Evolutionary conservation across 148 eudicot genomes (phyloP), one percentile per base, ranked within the genome.

Genomic region (Camellia japonica): DNA sequence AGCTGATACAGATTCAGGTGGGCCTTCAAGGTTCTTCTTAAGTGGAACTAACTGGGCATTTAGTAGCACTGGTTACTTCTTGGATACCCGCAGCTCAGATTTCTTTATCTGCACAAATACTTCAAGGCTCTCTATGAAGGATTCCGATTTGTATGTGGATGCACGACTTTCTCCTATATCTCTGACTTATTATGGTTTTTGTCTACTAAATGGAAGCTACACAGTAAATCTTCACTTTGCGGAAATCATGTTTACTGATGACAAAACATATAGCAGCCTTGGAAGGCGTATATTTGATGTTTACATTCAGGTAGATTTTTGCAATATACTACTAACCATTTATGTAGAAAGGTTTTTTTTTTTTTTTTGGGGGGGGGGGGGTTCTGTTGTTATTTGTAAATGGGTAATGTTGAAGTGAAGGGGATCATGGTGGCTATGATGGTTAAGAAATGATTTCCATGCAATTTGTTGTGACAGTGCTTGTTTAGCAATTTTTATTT

Each of bases 281-380:
- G 88, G 88, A 58, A 83, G 82, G 69, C 87, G 87, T 43, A 41
- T 87, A 54, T 87, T 87, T 82, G 84, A 87, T 70, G 76, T 87
- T n/a, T 80, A 84, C 49, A 78, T 87, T 58, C 89, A 87, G 85
- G 87, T 87, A 16, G 20, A 47, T 75, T 19, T n/a, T 73, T 62
- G 19, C 68, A 64, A 20, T 46, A 20, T 68, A 8, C 6, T 46
- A 14, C 16, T 9, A 62, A 9, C n/a, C 4, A 44, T 20, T 63
- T 11, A 14, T 23, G n/a, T 42, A 2, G 51, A 52, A 42, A 59
- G 12, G 3, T 41, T 60, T 30, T 30, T 65, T 19, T 65, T 0
- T 65, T 65, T 23, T 4, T 4, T 65, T 0, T 0, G 30, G 30
- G 30, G 30, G 30, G 30, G 30, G 30, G 30, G 0, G 30, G 30